A percentile compares a stretch with the other conserved stretches of the same genome.
Conservation (phyloP, 129 eudicot genomes). For the Apium graveolens region DNA sequence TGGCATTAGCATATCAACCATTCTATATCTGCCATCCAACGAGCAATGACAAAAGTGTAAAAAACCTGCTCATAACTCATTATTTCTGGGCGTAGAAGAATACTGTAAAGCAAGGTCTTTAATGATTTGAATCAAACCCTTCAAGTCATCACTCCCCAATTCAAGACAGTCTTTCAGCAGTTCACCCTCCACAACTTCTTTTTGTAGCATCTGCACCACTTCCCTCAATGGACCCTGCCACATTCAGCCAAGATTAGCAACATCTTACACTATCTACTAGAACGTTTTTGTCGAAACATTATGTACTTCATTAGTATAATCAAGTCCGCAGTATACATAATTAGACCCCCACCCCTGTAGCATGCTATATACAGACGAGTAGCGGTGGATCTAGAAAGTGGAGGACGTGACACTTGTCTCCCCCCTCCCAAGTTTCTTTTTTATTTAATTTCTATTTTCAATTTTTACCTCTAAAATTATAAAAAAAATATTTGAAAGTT, state of each 20-base stretch:
- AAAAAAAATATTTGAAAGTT: too few relatives aligned
- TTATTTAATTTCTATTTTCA: too few relatives aligned
- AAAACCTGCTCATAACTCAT: conserved; percentile 34
- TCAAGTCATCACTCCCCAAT: conserved; percentile 57
- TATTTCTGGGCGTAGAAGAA: conserved; percentile 23
- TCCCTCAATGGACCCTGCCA: conserved; percentile 80
- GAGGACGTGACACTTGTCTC: too few relatives aligned
- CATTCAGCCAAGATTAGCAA: conserved; percentile 11
- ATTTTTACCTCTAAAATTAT: too few relatives aligned
- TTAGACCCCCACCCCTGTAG: too few relatives aligned
- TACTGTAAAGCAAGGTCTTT: conserved; percentile 53
- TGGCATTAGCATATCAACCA: conserved; percentile 1
- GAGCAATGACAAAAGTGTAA: neutral
- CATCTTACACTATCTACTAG: neutral
- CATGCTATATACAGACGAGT: too few relatives aligned
- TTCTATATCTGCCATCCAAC: neutral
- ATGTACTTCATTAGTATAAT: neutral
- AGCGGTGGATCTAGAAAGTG: too few relatives aligned
- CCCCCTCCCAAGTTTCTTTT: too few relatives aligned
- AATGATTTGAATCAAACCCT: conserved; percentile 50
- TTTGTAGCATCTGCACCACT: conserved; percentile 39
- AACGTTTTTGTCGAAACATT: neutral
- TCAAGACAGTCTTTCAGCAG: conserved; percentile 74
- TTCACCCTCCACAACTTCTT: conserved; percentile 68
- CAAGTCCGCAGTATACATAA: neutral